Percentiles rank a stretch among this genome's conserved stretches.
phyloP scores from a whole-genome alignment of 2,329 filamentous ascomycete species.

The Cercospora sojina region DNA sequence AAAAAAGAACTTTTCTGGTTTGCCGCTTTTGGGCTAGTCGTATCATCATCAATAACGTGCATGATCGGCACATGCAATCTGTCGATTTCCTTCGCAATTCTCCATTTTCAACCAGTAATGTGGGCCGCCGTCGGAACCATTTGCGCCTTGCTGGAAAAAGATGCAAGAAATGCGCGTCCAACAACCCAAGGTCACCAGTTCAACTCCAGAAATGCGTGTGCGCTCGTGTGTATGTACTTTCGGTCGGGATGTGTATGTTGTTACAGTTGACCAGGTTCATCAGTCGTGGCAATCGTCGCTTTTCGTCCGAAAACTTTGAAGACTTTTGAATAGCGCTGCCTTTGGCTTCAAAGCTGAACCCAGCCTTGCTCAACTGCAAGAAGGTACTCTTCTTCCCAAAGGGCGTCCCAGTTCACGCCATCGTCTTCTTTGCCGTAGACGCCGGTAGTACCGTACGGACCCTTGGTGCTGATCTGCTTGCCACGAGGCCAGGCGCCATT shows the following conservation, averaged over 20 bases:
- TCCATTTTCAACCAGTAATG: not conserved
- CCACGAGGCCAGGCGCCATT: constrained; percentile 44
- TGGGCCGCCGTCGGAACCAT: not conserved
- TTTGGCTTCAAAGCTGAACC: constrained; percentile 32
- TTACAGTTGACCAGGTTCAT: not conserved
- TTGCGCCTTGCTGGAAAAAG: not conserved
- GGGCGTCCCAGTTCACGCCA: constrained; percentile 41
- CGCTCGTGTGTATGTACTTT: not conserved
- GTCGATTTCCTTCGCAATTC: not conserved
- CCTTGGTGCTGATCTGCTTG: constrained; percentile 44
- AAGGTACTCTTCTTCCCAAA: constrained; percentile 39
- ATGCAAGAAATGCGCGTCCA: not conserved
- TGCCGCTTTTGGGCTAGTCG: not conserved
- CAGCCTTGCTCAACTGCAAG: constrained; percentile 36
- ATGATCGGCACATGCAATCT: not conserved
- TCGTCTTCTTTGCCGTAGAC: constrained; percentile 51
- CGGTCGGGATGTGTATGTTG: not conserved
- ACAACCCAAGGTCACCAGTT: no score
- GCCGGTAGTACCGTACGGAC: constrained; percentile 51
- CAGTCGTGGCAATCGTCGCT: not conserved
- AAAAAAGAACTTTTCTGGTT: not conserved
- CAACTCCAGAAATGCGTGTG: not conserved
- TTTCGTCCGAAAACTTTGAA: constrained; percentile 8
- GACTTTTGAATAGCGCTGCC: constrained; percentile 9
- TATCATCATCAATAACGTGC: not conserved